Evolutionary conservation across 164 flowering plant genomes (phyloP), one percentile per base, ranked within the genome.

Genomic region (Magnolia changhungtana): DNA sequence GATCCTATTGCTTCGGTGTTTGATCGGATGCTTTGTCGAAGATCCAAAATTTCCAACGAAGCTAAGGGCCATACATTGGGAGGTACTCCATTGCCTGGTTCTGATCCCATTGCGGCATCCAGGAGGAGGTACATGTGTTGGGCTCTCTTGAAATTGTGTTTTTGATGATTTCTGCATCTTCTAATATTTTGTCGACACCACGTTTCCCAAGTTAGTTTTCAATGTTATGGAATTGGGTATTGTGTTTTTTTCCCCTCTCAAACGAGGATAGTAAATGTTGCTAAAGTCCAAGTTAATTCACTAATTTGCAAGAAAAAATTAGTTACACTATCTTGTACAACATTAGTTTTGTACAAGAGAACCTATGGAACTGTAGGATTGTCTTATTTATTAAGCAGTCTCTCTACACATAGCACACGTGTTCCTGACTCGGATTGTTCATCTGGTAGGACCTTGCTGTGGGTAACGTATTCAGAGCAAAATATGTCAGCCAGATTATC

Each of bases 21-120:
- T 80, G 90, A 86, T 74, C 89, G 91, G 75, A 74, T 92, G 85
- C 81, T 91, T 19, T 96, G 99, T 85, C 91, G 91, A 85, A 89
- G 91, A 87, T 84, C 87, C 72, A 84, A 80, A 74, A 78, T 80
- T 67, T 85, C 90, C 49, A 67, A 66, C 81, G 91, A 88, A 27
- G 84, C 79, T 14, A 80, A 84, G 59, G 95, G 87, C 69, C 85
- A 91, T 80, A 83, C 83, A 8, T 21, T 81, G 45, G 97, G 92
- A 27, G 89, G 88, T 65, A 83, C 87, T 11, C 86, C 94, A 19
- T 85, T 96, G 82, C 98, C 97, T 77, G 97, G 97, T 73, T 94
- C 97, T 77, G 97, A 90, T 70, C 89, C 96, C 63, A 84, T 90
- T 74, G 98, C 94, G 83, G 97, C 99, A 82, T 89, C 99, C 49